These are phyloP conservation scores for Xylaria grammica DNA, from an alignment of 495 filamentous ascomycete genomes.

Conservation along the genomic window DNA sequence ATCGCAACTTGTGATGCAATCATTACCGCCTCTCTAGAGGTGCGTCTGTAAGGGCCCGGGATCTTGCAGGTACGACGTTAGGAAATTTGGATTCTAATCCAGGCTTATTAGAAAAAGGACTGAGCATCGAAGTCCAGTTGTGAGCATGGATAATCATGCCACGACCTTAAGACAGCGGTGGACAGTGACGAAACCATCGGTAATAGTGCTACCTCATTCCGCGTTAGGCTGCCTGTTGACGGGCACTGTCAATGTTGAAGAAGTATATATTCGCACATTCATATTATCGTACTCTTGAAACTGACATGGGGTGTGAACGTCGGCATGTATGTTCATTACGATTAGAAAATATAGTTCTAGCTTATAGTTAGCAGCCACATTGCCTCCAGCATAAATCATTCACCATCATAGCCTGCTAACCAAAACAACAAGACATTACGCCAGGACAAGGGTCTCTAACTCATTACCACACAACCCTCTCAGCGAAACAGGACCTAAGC, in stretches of 20 bases:
- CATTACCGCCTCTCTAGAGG: constrained; percentile 20
- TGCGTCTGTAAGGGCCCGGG: constrained; percentile 26
- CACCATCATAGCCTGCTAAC: background rate
- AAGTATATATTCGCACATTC: no score
- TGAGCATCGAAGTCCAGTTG: no score
- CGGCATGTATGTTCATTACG: background rate
- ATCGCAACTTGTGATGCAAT: constrained; percentile 34
- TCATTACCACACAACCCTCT: background rate
- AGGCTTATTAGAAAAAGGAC: no score
- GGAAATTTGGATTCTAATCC: background rate
- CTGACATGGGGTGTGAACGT: background rate
- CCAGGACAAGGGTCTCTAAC: background rate
- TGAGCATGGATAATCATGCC: no score
- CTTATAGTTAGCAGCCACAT: no score
- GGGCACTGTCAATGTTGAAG: no score
- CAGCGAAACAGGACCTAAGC: background rate
- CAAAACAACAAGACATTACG: background rate
- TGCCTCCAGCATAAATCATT: background rate
- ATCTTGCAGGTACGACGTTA: background rate
- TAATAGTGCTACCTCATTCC: no score
- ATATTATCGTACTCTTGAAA: background rate
- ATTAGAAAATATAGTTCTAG: background rate
- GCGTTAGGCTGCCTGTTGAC: no score
- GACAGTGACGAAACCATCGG: no score
- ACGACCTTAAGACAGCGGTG: no score